A percentile compares a stretch with the other conserved stretches of the same genome.
phyloP scores from a whole-genome alignment of 2,329 filamentous ascomycete species.

The Dactylellina sp. region DNA sequence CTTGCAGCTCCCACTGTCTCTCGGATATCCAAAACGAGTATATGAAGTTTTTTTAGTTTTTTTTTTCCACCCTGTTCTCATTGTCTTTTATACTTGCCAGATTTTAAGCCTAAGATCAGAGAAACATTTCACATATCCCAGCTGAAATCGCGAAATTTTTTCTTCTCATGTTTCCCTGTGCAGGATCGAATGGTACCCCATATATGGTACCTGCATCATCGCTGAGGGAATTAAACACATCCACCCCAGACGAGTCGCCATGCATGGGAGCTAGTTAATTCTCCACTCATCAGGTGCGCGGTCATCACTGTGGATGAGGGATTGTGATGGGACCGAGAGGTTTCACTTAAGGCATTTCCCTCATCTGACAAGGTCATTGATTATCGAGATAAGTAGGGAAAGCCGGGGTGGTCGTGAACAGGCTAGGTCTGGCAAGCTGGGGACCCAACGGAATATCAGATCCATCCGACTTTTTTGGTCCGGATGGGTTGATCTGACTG shows the following conservation, averaged over 20 bases:
- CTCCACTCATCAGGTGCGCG: constrained; percentile 48
- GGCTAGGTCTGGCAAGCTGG: too few relatives aligned
- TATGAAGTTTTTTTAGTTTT: constrained; percentile 41
- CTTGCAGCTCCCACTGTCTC: constrained; percentile 31
- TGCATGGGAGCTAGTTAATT: constrained; percentile 25
- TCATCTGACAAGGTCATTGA: constrained; percentile 32
- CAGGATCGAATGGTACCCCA: constrained; percentile 25
- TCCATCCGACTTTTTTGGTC: background rate
- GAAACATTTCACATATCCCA: constrained; percentile 16
- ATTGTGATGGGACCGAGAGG: too few relatives aligned
- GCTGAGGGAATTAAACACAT: constrained; percentile 51
- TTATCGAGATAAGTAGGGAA: constrained; percentile 42
- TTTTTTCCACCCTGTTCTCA: constrained; percentile 15
- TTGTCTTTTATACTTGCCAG: too few relatives aligned
- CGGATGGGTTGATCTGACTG: background rate
- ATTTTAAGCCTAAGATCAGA: constrained; percentile 15
- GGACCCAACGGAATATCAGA: background rate
- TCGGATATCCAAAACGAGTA: constrained; percentile 31
- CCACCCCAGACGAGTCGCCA: constrained; percentile 29
- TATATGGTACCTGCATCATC: constrained; percentile 53
- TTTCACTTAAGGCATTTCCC: too few relatives aligned
- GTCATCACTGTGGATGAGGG: constrained; percentile 9
- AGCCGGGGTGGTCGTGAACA: too few relatives aligned
- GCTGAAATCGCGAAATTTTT: constrained; percentile 52
- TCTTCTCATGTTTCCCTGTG: constrained; percentile 3